phyloP scores from a whole-genome alignment of 1,284 basidiomycete genomes.

The Anthracocystis setariae region DNA sequence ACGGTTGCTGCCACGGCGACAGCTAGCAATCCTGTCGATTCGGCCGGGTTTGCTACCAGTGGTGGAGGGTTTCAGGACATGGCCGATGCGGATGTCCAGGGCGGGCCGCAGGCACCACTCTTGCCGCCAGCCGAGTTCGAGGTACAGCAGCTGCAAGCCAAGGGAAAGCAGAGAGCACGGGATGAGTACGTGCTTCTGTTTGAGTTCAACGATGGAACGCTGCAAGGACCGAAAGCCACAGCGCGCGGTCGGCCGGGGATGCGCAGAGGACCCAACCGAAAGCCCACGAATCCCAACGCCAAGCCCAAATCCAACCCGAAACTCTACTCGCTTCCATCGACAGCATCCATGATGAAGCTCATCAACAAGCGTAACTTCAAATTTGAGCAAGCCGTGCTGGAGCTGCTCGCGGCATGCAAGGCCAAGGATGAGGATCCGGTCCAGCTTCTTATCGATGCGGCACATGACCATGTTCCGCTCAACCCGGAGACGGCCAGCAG shows the following conservation, averaged over 20 bases:
- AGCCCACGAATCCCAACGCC: constrained; percentile 15
- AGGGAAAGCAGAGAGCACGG: constrained; percentile 49
- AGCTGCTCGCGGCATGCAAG: constrained; percentile 58
- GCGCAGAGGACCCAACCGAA: constrained; percentile 38
- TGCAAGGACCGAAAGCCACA: constrained; percentile 67
- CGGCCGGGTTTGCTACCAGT: constrained; percentile 32
- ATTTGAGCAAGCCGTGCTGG: constrained; percentile 63
- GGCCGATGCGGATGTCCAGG: constrained; percentile 27
- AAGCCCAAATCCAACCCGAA: constrained; percentile 35
- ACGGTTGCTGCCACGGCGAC: constrained; percentile 4
- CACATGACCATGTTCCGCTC: constrained; percentile 59
- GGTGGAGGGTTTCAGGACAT: constrained; percentile 50
- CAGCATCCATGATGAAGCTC: constrained; percentile 59
- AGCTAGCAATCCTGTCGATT: constrained; percentile 16
- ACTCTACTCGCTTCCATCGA: constrained; percentile 46
- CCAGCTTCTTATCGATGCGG: constrained; percentile 58
- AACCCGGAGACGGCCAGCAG: constrained; percentile 50
- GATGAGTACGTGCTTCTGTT: constrained; percentile 67
- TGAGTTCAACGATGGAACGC: constrained; percentile 69
- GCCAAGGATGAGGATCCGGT: constrained; percentile 61
- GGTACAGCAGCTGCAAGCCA: constrained; percentile 28
- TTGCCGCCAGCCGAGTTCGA: constrained; percentile 39
- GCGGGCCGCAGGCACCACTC: constrained; percentile 23
- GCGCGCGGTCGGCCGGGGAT: constrained; percentile 60
- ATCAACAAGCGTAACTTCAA: constrained; percentile 65